phyloP scores from a whole-genome alignment of 1,284 basidiomycete species.

The Papiliotrema laurentii region DNA sequence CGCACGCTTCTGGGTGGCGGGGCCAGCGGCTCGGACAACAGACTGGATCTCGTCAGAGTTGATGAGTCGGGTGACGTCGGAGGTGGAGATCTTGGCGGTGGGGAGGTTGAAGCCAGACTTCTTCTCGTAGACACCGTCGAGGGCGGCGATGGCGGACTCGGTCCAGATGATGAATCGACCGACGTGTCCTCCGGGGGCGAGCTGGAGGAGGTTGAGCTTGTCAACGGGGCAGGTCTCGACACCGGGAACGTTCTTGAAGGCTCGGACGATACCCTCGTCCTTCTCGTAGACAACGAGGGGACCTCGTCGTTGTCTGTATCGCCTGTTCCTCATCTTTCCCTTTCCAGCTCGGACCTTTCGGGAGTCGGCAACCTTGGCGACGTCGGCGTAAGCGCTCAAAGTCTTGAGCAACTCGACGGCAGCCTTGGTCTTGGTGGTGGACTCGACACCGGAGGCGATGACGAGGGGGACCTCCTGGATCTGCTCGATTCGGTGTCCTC shows the following conservation, averaged over 20 bases:
- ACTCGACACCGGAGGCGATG: constrained; percentile 72
- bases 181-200: constrained; percentile 98
- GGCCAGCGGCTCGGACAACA: constrained; percentile 72
- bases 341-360: constrained; percentile 96
- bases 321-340: constrained; percentile 96
- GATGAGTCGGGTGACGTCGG: constrained; percentile 96
- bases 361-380: constrained; percentile 95
- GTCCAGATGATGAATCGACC: constrained; percentile 99
- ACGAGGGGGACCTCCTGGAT: constrained; percentile 97
- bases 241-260: constrained; percentile 98
- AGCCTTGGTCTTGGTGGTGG: constrained; percentile 94
- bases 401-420: constrained; percentile 91
- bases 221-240: constrained; percentile 96
- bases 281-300: constrained; percentile 97
- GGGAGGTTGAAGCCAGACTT: constrained; percentile 97
- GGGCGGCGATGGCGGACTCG: constrained; percentile 83
- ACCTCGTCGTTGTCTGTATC: constrained; percentile 94
- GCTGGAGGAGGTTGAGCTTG: constrained; percentile 94
- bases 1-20: constrained; percentile 51
- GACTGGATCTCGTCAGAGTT: constrained; percentile 97
- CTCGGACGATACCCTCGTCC: constrained; percentile 96
- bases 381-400: constrained; percentile 86
- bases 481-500: constrained; percentile 98
- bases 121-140: constrained; percentile 91
- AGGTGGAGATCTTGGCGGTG: constrained; percentile 92